Percentiles rank a stretch among this genome's conserved stretches.
Evolutionary conservation across 495 filamentous ascomycete species (phyloP).

Genomic region (Monascus purpureus): DNA sequence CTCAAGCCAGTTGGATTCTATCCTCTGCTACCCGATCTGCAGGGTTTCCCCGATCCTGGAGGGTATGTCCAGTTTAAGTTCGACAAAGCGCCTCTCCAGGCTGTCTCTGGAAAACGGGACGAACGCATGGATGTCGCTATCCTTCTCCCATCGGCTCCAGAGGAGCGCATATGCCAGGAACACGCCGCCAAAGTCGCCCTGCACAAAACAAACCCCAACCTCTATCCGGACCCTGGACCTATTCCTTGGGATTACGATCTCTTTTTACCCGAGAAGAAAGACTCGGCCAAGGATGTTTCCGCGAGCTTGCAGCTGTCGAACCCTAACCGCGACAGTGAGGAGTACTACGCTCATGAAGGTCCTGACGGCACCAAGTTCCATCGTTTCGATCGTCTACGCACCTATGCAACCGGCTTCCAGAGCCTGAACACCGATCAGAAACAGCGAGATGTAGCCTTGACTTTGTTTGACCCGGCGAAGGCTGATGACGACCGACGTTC

Average conservation of each 20-base stretch:
- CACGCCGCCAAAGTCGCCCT: slow-evolving; percentile 40
- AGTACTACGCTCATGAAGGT: slow-evolving; percentile 47
- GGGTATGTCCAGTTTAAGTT: slow-evolving; percentile 85
- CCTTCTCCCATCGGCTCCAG: slow-evolving; percentile 49
- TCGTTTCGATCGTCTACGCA: slow-evolving; percentile 62
- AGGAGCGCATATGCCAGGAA: slow-evolving; percentile 29
- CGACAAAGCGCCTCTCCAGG: slow-evolving; percentile 57
- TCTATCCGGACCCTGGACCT: slow-evolving; percentile 45
- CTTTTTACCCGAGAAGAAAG: slow-evolving; percentile 49
- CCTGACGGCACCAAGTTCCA: slow-evolving; percentile 38
- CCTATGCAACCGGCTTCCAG: slow-evolving; percentile 68
- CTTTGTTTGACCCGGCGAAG: slow-evolving; percentile 47
- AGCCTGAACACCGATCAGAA: slow-evolving; percentile 39
- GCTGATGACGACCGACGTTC: slow-evolving; percentile 4
- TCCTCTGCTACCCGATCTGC: slow-evolving; percentile 76
- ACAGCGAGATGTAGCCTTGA: slow-evolving; percentile 44
- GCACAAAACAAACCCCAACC: slow-evolving; percentile 46
- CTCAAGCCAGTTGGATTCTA: slow-evolving; percentile 65
- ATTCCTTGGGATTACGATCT: slow-evolving; percentile 66
- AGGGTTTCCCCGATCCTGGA: slow-evolving; percentile 74
- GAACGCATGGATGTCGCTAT: slow-evolving; percentile 67
- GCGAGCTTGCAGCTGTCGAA: slow-evolving; percentile 60
- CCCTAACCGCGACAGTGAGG: slow-evolving; percentile 49
- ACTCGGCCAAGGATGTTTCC: slow-evolving; percentile 47
- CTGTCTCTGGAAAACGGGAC: slow-evolving; percentile 49